phyloP scores from a whole-genome alignment of 371 early-diverging fungal genomes.

The Thermomucor indicae-seudaticae region DNA sequence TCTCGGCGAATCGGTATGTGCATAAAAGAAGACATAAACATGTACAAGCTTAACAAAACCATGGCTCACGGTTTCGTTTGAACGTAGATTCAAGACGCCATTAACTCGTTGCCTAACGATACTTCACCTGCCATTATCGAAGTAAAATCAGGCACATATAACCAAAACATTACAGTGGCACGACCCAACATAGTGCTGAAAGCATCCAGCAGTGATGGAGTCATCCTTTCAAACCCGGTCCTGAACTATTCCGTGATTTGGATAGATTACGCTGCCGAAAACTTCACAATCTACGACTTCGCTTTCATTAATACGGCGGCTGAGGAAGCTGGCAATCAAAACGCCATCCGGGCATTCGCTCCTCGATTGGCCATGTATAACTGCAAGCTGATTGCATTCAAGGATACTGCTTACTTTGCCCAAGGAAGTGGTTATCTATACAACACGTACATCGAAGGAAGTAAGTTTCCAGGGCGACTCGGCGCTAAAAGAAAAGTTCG shows the following conservation, averaged over 20 bases:
- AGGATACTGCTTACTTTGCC: constrained; percentile 9
- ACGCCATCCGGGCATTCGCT: constrained; percentile 3
- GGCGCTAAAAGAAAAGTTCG: no score
- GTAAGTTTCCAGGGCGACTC: background rate
- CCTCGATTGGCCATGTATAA: constrained; percentile 8
- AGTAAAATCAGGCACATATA: constrained; percentile 5
- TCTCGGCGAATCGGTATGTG: constrained; percentile 4
- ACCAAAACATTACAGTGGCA: constrained; percentile 6
- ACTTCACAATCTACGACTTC: constrained; percentile 6
- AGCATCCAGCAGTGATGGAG: constrained; percentile 2
- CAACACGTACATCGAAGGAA: constrained; percentile 11
- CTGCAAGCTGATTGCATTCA: constrained; percentile 10
- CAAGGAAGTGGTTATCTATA: constrained; percentile 9
- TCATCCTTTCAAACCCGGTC: background rate
- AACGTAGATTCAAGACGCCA: constrained; percentile 10
- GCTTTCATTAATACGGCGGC: constrained; percentile 6
- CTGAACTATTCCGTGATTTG: constrained; percentile 5
- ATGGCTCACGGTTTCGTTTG: background rate
- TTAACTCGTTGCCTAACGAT: constrained; percentile 6
- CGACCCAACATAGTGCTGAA: constrained; percentile 3
- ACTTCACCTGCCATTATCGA: constrained; percentile 1
- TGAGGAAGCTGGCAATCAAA: constrained; percentile 12
- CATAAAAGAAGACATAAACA: background rate
- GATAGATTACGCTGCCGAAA: constrained; percentile 1
- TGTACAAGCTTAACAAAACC: background rate